Evolutionary conservation across 352 stramenopile genomes (phyloP), one percentile per base, ranked within the genome.

Genomic region (Phytophthora chlamydospora): DNA sequence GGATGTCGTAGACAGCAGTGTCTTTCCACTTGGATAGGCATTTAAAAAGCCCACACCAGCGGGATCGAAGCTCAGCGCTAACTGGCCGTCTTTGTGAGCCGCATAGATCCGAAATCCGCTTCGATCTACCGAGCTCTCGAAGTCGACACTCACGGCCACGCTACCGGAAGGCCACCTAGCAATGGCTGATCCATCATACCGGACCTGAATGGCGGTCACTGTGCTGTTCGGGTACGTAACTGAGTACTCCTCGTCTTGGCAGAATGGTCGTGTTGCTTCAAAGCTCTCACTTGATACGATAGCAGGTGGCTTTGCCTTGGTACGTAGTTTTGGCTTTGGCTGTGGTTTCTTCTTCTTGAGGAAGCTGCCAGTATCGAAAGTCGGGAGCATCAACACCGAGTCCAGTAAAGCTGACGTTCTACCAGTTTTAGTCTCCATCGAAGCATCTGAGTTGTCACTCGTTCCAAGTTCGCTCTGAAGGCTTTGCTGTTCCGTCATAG

Each of bases 1-100:
- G 0, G 77, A 88, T 6, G 82, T 89, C 10, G 84, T 93, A 10
- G 82, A 93, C 6, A 93, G 57, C 53, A 93, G 72, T 54, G 80
- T 89, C 13, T 79, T 75, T 9, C 84, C 82, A n/a, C 76, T 90
- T 21, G 84, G 80, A 29, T 91, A 78, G 47, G 90, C 89, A 53
- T 93, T 93, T 50, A 91, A 75, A 36, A 93, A 91, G 12, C 84
- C 84, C 0, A 91, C 84, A 29, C 84, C 84, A 6, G 52, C 48
- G 2, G 74, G 59, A 36, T 91, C 82, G 29, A 93, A 86, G 42
- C 81, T 93, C 27, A 93, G 52, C 17, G 78, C 76, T 41, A 93
- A 72, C 6, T 66, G 65, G 0, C 82, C 80, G 52, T 93, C 84
- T 39, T 85, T 89, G 50, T 90, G 83, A 7, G 80, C 78, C 2